A percentile compares a stretch with the other conserved stretches of the same genome.
Conservation (phyloP, 352 stramenopile species). For the Globisporangium carolinianum region DNA sequence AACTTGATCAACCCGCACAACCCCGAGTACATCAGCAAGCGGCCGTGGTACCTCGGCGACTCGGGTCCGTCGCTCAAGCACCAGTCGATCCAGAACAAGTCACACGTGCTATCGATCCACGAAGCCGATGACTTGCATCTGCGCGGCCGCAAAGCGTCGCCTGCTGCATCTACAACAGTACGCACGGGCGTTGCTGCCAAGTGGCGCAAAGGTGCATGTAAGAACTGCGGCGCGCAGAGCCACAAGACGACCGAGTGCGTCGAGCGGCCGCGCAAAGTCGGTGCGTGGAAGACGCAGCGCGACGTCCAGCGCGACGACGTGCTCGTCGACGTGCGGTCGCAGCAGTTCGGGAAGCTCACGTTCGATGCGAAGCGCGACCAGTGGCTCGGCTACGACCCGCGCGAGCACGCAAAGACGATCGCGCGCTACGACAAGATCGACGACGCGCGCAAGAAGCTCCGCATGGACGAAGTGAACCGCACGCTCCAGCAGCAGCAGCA, state of each 20-base stretch:
- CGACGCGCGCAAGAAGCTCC: conserved; percentile 64
- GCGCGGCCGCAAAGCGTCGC: conserved; percentile 23
- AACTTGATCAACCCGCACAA: conserved; percentile 99
- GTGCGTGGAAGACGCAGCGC: conserved; percentile 90
- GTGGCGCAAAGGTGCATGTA: conserved; percentile 89
- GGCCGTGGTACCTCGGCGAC: conserved; percentile 97
- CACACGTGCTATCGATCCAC: conserved; percentile 87
- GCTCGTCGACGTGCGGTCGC: conserved; percentile 79
- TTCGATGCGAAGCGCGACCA: conserved; percentile 98
- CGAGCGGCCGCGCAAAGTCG: conserved; percentile 87
- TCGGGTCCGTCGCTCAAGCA: conserved; percentile 93
- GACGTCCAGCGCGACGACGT: conserved; percentile 85
- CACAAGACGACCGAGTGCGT: conserved; percentile 92
- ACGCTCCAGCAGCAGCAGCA: conserved; percentile 29
- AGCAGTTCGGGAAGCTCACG: conserved; percentile 90
- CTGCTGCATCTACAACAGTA: too few species aligned
- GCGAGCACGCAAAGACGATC: conserved; percentile 74
- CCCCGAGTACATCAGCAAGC: conserved; percentile 99
- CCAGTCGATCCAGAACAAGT: conserved; percentile 90
- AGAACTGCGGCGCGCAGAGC: conserved; percentile 92
- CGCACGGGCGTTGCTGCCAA: conserved; percentile 17
- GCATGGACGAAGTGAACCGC: conserved; percentile 74
- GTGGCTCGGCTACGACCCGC: conserved; percentile 93
- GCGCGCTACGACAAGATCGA: conserved; percentile 82
- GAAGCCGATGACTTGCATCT: conserved; percentile 82